Conservation (phyloP, 768 basidiomycete genomes). For the Amanita muscaria region DNA sequence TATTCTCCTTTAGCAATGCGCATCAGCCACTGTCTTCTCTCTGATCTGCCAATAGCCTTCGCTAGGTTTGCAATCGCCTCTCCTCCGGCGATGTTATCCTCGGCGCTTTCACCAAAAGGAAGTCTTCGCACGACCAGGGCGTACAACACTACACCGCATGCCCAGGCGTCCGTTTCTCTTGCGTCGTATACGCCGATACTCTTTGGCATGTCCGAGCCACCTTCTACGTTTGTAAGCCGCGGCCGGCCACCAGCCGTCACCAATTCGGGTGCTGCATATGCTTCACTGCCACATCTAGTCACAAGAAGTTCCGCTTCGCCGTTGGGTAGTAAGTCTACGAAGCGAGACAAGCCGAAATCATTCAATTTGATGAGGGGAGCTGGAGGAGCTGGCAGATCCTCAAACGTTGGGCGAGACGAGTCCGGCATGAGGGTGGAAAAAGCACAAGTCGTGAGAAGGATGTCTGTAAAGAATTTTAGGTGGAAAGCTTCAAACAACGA, state of each 20-base stretch:
- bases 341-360: conserved; percentile 86
- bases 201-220: not conserved
- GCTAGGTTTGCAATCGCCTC: conserved; percentile 17
- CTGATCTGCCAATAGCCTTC: conserved; percentile 15
- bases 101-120: conserved; percentile 62
- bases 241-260: conserved; percentile 36
- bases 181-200: conserved; percentile 60
- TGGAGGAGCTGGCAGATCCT: conserved; percentile 29
- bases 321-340: conserved; percentile 52
- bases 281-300: conserved; percentile 83
- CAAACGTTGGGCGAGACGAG: conserved; percentile 20
- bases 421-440: conserved; percentile 18
- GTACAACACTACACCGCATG: conserved; percentile 81
- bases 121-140: conserved; percentile 61
- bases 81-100: conserved; percentile 20
- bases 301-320: conserved; percentile 39
- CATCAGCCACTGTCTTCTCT: conserved; percentile 56
- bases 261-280: conserved; percentile 78
- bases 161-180: conserved; percentile 82
- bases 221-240: conserved; percentile 16
- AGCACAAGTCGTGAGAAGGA: conserved; percentile 52
- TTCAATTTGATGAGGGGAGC: conserved; percentile 70
- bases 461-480: conserved; percentile 37
- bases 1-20: conserved; percentile 77
- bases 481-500: conserved; percentile 4